Conservation (phyloP, 257 asterid species). For the Penstemon newberryi region DNA sequence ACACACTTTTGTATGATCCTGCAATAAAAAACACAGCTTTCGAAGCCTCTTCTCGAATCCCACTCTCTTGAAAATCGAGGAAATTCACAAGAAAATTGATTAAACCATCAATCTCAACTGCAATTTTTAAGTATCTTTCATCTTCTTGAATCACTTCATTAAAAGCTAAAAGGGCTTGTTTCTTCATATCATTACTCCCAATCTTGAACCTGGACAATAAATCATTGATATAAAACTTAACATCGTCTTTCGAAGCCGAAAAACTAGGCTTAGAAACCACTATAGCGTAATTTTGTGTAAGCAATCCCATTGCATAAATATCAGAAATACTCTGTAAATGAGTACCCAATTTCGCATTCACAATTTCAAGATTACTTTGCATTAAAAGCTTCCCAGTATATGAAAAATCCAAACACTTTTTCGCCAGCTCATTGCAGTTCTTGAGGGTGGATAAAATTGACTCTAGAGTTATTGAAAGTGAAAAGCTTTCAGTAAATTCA, state of each 20-base stretch:
- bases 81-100: slow-evolving; percentile 45
- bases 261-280: slow-evolving; percentile 66
- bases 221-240: slow-evolving; percentile 64
- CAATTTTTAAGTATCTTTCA: slow-evolving; percentile 60
- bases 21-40: slow-evolving; percentile 58
- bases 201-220: slow-evolving; percentile 67
- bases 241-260: slow-evolving; percentile 73
- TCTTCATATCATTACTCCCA: slow-evolving; percentile 77
- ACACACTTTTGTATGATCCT: slow-evolving; percentile 39
- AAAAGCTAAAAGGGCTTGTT: slow-evolving; percentile 56
- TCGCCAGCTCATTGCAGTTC: slow-evolving; percentile 50
- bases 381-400: slow-evolving; percentile 80
- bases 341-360: slow-evolving; percentile 49
- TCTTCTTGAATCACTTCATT: slow-evolving; percentile 65
- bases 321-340: slow-evolving; percentile 53
- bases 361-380: slow-evolving; percentile 85
- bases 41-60: slow-evolving; percentile 66
- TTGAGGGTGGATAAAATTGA: slow-evolving; percentile 50
- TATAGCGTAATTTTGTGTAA: slow-evolving; percentile 61
- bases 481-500: slow-evolving; percentile 48
- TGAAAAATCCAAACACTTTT: slow-evolving; percentile 52
- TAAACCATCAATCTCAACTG: slow-evolving; percentile 58
- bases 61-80: slow-evolving; percentile 60
- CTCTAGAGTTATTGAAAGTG: slow-evolving; percentile 48
- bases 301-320: slow-evolving; percentile 67